Conservation (phyloP, 1,284 basidiomycete genomes). For the Pseudozyma flocculosa region DNA sequence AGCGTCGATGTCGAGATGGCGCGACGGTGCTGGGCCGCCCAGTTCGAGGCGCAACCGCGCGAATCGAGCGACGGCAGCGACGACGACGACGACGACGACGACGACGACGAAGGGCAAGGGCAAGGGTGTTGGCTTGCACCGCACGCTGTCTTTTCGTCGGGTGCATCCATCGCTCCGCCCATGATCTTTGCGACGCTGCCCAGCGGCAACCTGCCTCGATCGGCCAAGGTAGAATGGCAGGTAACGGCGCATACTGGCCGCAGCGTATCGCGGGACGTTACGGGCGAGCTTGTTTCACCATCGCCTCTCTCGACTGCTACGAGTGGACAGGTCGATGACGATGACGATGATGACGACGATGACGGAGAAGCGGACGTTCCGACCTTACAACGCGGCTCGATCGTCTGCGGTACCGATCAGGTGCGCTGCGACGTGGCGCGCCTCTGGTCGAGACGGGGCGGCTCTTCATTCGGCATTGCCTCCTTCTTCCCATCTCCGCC, state of each 20-base stretch:
- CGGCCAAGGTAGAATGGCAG: constrained; percentile 53
- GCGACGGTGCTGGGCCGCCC: constrained; percentile 10
- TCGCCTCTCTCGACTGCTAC: not conserved
- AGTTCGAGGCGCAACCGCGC: constrained; percentile 9
- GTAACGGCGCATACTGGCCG: constrained; percentile 48
- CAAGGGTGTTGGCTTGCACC: constrained; percentile 9
- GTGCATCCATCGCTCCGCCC: constrained; percentile 6
- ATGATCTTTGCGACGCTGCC: constrained; percentile 37
- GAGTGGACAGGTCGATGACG: constrained; percentile 1
- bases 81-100: constrained; percentile 12
- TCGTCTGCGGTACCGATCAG: not conserved
- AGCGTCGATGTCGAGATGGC: constrained; percentile 5
- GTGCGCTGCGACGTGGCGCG: not conserved
- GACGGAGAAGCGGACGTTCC: constrained; percentile 10
- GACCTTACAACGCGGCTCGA: not conserved
- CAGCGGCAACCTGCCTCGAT: constrained; percentile 24
- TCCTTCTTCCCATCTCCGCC: not conserved
- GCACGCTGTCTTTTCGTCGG: not conserved
- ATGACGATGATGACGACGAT: constrained; percentile 33
- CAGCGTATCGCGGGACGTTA: not conserved
- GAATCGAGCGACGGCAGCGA: constrained; percentile 1
- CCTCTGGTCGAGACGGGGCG: not conserved
- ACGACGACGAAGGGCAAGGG: constrained; percentile 8
- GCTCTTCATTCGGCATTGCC: not conserved
- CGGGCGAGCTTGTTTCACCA: not conserved